Evolutionary conservation across 805 yeast genomes (phyloP), one percentile per base, ranked within the genome.

Genomic region (Blastobotrys terrestris): DNA sequence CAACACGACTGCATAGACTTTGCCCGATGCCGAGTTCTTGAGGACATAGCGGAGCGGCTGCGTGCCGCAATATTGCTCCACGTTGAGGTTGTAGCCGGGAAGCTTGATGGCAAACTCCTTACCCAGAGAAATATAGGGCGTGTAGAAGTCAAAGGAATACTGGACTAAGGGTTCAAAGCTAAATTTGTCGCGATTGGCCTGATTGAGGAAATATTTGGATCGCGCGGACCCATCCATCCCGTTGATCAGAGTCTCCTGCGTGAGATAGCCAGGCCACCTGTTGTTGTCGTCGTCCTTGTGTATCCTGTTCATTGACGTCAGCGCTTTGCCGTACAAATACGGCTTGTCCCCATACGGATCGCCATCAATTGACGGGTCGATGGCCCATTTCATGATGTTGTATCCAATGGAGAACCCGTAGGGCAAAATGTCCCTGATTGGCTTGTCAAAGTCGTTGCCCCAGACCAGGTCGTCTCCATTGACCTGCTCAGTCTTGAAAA

Each of bases 371-470:
- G 84, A 78, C n/a, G 84, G 83, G 63, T 81, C 85, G 46, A 84
- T 77, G 56, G 75, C 72, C 72, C 77, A 71, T 46, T 76, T 76
- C 70, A 83, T 84, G 35, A 82, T 67, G 54, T 74, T 73, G 57
- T 80, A 69, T 0, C 86, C 88, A 1, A 79, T 65, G 3, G 80
- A 72, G 26, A 73, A 70, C 3, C 81, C 80, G 63, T 72, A 72
- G 2, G 90, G 90, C 8, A 84, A 72, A 51, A 72, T 72, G 47
- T 81, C 81, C 31, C 75, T 68, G 31, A 84, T 76, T 0, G 87
- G 83, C n/a, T 70, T 63, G 7, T 75, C 78, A 62, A 82, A 81
- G 60, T 84, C 89, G 62, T 84, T 84, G 1, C 90, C 90, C 68
- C 80, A 84, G n/a, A 79, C 54, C 42, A 84, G 66, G n/a, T 75